Evolutionary conservation across 2,329 filamentous ascomycete genomes (phyloP).

Genomic region (Pezicula neosporulosa): DNA sequence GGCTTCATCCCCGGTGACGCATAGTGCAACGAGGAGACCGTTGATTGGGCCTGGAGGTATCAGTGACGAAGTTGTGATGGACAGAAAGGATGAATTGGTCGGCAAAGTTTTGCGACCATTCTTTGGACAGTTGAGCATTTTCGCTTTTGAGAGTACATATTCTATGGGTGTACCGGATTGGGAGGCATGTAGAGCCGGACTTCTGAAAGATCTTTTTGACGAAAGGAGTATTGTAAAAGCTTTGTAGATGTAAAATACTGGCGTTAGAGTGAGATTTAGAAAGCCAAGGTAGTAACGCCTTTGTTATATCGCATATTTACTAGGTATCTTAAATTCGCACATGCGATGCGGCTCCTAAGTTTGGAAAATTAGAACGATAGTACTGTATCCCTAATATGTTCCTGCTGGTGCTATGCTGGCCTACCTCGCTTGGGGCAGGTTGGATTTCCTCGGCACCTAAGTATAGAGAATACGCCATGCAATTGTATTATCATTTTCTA

Average conservation of each 20-base stretch:
- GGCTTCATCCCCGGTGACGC: conserved; percentile 14
- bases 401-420: no score
- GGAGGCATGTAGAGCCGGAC: conserved; percentile 56
- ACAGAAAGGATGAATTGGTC: conserved; percentile 66
- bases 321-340: no score
- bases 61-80: conserved; percentile 51
- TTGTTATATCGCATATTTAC: no score
- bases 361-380: no score
- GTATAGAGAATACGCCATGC: no score
- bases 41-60: conserved; percentile 42
- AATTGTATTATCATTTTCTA: no score
- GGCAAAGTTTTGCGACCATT: conserved; percentile 81
- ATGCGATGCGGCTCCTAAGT: no score
- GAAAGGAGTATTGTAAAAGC: conserved; percentile 66
- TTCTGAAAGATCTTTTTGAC: conserved; percentile 77
- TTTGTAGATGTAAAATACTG: conserved; percentile 14
- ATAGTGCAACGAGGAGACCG: conserved; percentile 27
- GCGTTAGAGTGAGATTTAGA: neutral
- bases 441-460: no score
- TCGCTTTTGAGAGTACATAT: conserved; percentile 90
- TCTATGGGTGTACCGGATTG: conserved; percentile 70
- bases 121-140: conserved; percentile 88
- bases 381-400: no score
- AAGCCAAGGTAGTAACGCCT: no score
- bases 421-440: no score